Base-by-base conservation (phyloP, 2,329 filamentous ascomycete genomes). In the Pestalotiopsis sp. region DNA sequence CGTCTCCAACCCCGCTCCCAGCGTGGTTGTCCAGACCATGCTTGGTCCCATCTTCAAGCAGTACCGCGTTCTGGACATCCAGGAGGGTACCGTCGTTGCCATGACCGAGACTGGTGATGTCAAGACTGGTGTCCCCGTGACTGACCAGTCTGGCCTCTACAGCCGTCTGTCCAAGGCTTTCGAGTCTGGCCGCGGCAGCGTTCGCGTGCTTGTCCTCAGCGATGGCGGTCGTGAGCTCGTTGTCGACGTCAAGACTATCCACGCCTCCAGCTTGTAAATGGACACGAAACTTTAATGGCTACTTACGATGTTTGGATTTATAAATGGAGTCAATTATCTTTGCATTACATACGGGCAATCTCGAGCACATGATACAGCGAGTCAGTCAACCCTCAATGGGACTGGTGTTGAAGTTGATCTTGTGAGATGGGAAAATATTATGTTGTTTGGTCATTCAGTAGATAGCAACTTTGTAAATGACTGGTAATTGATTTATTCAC, bases 11-110 rank as follows among this genome's bases (percentile, higher is more conserved):
- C 96, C 96, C 74, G 93, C 93, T 75, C 95, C 95, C 76, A 97
- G 93, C 76, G 96, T 99, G 71, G 91, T 98, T 73, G 95, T 99
- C 79, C 96, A 99, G 92, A 98, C 95, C 87, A 98, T 99, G 94
- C 93, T 97, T 75, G 96, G 95, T 78, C 96, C 96, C 73, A 91
- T 98, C 87, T 98, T 98, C 94, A 98, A 98, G 94, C 96, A 98
- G 90, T 99, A 99, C 92, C 95, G 96, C 80, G 95, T 99, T 81
- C 92, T 99, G 72, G 96, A 99, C 87, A 92, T 99, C 83, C 91
- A 94, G 83, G 93, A 97, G 75, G 95, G 89, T 77, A 77, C 71
- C 80, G 84, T 99, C 79, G 94, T 97, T 75, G 95, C 95, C 87
- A 98, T 99, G 95, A 99, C 96, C 81, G 96, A 99, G 92, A 93